Evolutionary conservation across 176 grass and related monocot genomes (phyloP).

Genomic region (Ensete glaucum): DNA sequence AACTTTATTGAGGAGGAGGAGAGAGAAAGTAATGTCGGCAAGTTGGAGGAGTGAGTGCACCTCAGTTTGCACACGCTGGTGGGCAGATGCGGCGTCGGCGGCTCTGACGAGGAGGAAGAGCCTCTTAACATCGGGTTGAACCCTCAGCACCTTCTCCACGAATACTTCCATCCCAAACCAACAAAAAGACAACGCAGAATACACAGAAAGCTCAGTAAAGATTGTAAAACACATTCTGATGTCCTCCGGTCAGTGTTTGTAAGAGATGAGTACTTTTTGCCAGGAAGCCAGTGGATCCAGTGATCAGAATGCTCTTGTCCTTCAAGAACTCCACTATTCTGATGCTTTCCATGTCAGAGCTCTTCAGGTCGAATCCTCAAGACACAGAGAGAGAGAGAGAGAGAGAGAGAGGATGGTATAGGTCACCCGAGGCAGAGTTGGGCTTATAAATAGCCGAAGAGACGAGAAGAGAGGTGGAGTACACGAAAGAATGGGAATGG

Average conservation of each 20-base stretch:
- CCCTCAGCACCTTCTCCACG: constrained; percentile 83
- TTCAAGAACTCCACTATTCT: constrained; percentile 54
- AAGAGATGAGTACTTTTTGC: constrained; percentile 51
- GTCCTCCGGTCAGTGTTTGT: not conserved
- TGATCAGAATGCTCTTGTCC: constrained; percentile 74
- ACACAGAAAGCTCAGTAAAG: not conserved
- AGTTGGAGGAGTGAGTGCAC: constrained; percentile 15
- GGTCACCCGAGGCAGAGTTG: too few species aligned
- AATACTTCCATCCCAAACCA: constrained; percentile 37
- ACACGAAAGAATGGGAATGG: too few species aligned
- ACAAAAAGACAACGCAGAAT: not conserved
- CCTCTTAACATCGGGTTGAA: constrained; percentile 70
- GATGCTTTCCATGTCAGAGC: constrained; percentile 33
- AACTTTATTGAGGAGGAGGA: not conserved
- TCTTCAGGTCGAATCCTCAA: too few species aligned
- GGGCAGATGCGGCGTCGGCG: constrained; percentile 26
- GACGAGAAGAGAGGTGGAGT: too few species aligned
- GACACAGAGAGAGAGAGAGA: too few species aligned
- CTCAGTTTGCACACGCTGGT: constrained; percentile 56
- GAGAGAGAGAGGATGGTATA: too few species aligned
- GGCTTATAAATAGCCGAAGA: too few species aligned
- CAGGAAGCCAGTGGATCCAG: constrained; percentile 76
- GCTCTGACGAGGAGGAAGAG: constrained; percentile 81
- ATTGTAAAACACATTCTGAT: too few species aligned
- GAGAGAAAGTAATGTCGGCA: not conserved